Base-by-base conservation (phyloP, 1,284 basidiomycete genomes). In the Cryptococcus sp. region DNA sequence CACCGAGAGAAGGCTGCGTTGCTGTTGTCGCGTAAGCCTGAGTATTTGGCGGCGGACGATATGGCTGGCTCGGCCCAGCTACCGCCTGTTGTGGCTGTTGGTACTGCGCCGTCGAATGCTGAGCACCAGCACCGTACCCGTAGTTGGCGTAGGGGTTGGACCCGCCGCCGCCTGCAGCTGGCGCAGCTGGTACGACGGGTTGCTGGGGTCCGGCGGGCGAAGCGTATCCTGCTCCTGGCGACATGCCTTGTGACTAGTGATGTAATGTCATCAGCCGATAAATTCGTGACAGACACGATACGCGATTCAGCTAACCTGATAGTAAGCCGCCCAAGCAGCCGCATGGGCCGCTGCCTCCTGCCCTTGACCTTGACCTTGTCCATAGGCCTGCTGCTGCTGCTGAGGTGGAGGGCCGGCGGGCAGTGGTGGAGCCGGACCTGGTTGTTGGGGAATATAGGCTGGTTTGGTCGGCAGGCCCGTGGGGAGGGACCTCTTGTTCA, bases 341-440 rank as follows among this genome's bases (percentile, higher is more conserved):
- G 73, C 74, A 56, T 75, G 73, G 20, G 73, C 73, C 13, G 62
- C 61, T 46, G 63, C 55, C 25, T 61, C 63, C 50, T 67, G 65
- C 35, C 68, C 66, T 48, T 66, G 64, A 25, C 60, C 60, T 17
- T 64, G 60, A 35, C 53, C 50, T 47, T 64, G 64, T 45, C 61
- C 59, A 3, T 45, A 27, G 39, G 10, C 20, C 11, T 53, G 22
- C 60, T 88, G 87, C 75, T 85, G 83, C 1, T 82, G 82, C 22
- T 81, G 82, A 38, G 80, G 80, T 13, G 72, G 77, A 7, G 72
- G 73, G 1, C 67, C 72, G 19, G 65, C 56, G 2, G 77, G 80
- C 5, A 74, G 71, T 5, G 73, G 79, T 15, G 78, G 81, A 17
- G 77, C 81, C 0, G 81, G 85, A 20, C 82, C 82, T 35, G 80